phyloP scores from a whole-genome alignment of 345 rosid species.

The Citrus reticulata region DNA sequence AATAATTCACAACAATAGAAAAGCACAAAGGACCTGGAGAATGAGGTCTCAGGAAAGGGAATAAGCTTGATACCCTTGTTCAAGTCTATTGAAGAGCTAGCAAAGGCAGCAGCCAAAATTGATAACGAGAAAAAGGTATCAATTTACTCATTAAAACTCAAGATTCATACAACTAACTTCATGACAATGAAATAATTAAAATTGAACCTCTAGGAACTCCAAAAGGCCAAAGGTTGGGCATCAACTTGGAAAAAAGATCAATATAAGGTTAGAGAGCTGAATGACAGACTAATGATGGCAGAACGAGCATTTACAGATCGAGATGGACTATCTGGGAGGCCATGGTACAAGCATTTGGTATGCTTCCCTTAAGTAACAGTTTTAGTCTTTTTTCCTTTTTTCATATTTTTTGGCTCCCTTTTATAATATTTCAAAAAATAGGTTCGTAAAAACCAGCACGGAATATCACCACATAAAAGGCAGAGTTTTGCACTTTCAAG shows the following conservation, averaged over 20 bases:
- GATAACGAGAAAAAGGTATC: slow-evolving; percentile 50
- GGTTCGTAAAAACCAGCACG: background rate
- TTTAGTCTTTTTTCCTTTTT: background rate
- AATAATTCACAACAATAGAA: slow-evolving; percentile 32
- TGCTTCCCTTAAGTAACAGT: background rate
- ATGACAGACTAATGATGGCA: slow-evolving; percentile 78
- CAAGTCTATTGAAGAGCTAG: slow-evolving; percentile 55
- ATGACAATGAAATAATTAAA: slow-evolving; percentile 1
- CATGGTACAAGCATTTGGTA: slow-evolving; percentile 85
- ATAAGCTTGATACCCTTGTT: slow-evolving; percentile 43
- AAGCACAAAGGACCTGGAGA: slow-evolving; percentile 49
- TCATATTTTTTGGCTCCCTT: background rate
- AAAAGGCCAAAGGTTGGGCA: slow-evolving; percentile 34
- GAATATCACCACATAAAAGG: background rate
- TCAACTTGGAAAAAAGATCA: slow-evolving; percentile 30
- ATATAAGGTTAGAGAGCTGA: slow-evolving; percentile 50
- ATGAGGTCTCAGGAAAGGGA: slow-evolving; percentile 33
- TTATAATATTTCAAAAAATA: background rate
- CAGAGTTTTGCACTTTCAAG: background rate
- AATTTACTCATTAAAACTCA: background rate
- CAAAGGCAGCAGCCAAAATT: slow-evolving; percentile 47
- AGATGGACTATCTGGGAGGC: slow-evolving; percentile 62
- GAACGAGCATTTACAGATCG: slow-evolving; percentile 71
- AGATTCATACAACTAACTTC: background rate
- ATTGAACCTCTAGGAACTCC: slow-evolving; percentile 30